Evolutionary conservation across 1,139 yeast genomes (phyloP), one percentile per base, ranked within the genome.

Genomic region (Zygosaccharomyces pseudobailii): DNA sequence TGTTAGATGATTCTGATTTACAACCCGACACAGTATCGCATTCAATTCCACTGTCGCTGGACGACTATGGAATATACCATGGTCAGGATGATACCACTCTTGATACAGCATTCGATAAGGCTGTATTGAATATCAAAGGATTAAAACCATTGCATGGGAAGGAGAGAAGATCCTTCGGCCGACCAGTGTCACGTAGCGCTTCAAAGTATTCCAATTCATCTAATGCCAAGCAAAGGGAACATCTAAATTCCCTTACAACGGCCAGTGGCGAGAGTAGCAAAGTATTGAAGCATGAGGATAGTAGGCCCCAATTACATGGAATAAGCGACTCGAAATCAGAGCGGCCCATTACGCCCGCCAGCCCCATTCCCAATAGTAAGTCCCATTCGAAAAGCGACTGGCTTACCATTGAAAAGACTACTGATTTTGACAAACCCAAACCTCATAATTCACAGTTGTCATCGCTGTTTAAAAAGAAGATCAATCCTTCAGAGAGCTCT

Each of bases 401-500:
- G 54, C 55, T 39, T 32, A 47, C 28, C 48, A 63, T 60, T 31
- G 63, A 58, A 13, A 61, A 59, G 31, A 44, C 46, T 1, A 44
- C 55, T 1, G 54, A 63, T 22, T 46, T 53, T 30, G 38, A 35
- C 4, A 37, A 43, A 9, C 45, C 49, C 1, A 43, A 38, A 6
- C 33, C 40, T 1, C 35, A 42, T 8, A 48, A 40, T 24, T 70
- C 74, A 2, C 58, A 62, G 24, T 42, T 71, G 27, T 62, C 71
- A 1, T 43, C 53, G 1, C 40, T 70, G 42, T 62, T 71, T 32
- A 65, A 59, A 8, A 62, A 58, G 37, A 63, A 61, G 21, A 56
- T 56, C 57, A 55, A 69, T 65, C 46, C 70, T 2, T 67, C 71
- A 5, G 68, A 70, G 21, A 66, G 64, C 23, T 43, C 55, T 3